phyloP scores from a whole-genome alignment of 1,284 basidiomycete genomes.

The Pisolithus thermaeus region DNA sequence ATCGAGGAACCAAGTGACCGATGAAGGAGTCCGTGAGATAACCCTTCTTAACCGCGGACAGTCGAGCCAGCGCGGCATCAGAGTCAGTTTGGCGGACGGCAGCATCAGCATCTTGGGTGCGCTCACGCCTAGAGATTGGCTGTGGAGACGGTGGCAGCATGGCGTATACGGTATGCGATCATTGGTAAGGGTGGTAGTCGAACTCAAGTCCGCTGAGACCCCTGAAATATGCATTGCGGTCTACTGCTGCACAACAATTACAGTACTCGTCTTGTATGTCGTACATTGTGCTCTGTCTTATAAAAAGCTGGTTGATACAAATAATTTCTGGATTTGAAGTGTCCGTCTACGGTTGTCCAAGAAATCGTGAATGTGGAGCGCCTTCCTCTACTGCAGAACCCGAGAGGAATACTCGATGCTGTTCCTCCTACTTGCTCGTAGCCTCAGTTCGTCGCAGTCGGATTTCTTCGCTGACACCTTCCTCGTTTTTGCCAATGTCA shows the following conservation, averaged over 20 bases:
- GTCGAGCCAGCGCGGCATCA: slow-evolving; percentile 70
- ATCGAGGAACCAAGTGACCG: slow-evolving; percentile 54
- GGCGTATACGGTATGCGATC: background rate
- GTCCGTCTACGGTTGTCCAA: no score
- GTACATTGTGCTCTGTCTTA: no score
- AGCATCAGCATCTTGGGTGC: slow-evolving; percentile 36
- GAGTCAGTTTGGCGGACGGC: slow-evolving; percentile 68
- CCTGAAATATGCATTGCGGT: no score
- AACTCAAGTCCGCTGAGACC: no score
- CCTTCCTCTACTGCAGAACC: background rate
- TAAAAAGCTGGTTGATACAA: no score
- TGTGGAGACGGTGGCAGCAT: slow-evolving; percentile 17
- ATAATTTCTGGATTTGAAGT: no score
- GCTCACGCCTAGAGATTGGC: slow-evolving; percentile 13
- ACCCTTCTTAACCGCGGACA: slow-evolving; percentile 73
- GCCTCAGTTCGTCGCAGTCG: background rate
- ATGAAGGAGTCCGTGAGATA: slow-evolving; percentile 77
- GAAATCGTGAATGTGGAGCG: background rate
- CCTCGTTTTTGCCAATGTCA: background rate
- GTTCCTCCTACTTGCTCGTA: background rate
- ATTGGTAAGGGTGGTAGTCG: no score
- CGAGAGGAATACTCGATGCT: background rate
- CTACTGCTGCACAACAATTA: no score
- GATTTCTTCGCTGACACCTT: background rate
- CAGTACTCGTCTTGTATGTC: no score